Evolutionary conservation across 2,329 filamentous ascomycete genomes (phyloP).

Genomic region (Botryotinia globosa): DNA sequence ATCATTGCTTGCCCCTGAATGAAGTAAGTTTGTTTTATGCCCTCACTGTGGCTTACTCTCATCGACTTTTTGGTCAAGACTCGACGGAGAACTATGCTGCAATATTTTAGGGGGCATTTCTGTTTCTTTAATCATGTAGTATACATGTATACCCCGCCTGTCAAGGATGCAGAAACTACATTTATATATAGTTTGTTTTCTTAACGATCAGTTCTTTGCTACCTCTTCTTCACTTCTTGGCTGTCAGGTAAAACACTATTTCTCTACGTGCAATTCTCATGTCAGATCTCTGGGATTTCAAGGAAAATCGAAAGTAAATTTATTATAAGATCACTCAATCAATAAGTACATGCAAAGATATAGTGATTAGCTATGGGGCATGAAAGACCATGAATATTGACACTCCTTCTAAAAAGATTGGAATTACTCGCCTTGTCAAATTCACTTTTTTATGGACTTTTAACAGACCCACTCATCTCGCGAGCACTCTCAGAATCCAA

Average conservation of each 20-base stretch:
- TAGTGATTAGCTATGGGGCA: background rate
- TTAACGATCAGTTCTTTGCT: background rate
- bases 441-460: background rate
- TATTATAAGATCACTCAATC: background rate
- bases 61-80: background rate
- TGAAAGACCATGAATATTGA: background rate
- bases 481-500: background rate
- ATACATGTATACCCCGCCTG: background rate
- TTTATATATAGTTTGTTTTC: background rate
- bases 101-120: too few relatives aligned
- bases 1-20: background rate
- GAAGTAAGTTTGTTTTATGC: background rate
- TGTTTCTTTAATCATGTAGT: background rate
- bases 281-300: too few relatives aligned
- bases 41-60: background rate
- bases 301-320: background rate
- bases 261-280: background rate
- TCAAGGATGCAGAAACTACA: background rate
- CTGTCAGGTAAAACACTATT: background rate
- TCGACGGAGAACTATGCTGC: background rate
- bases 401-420: background rate
- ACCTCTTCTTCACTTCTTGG: background rate
- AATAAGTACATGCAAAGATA: background rate
- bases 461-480: background rate
- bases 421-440: background rate